A percentile compares a stretch with the other conserved stretches of the same genome.
These are phyloP conservation scores for Cymbopogon citratus DNA, from an alignment of 176 grass and related monocot genomes.

Conservation along the genomic window DNA sequence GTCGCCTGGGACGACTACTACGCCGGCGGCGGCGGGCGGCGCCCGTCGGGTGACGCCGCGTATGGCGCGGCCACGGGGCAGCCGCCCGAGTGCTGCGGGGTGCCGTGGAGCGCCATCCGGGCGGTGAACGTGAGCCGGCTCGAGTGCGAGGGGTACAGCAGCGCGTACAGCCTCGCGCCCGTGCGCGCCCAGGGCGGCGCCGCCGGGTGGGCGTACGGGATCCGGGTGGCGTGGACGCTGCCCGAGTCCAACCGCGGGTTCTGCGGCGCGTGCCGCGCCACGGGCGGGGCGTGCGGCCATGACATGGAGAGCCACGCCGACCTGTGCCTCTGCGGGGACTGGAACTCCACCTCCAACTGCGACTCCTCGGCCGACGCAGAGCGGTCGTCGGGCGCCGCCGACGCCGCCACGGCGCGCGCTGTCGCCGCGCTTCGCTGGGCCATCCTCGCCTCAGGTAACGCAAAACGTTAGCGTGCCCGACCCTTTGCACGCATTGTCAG, in stretches of 20 bases:
- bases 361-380: conserved; percentile 39
- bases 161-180: conserved; percentile 79
- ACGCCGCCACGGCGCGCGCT: not conserved
- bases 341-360: conserved; percentile 90
- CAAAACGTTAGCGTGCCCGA: not conserved
- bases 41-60: not conserved
- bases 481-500: not conserved
- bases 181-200: conserved; percentile 45
- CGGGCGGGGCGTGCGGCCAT: conserved; percentile 82
- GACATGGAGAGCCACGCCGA: conserved; percentile 55
- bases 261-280: conserved; percentile 82
- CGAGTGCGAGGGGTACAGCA: conserved; percentile 88
- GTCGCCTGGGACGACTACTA: conserved; percentile 62
- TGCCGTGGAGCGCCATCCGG: conserved; percentile 58
- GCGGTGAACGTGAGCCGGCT: conserved; percentile 76
- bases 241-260: conserved; percentile 72
- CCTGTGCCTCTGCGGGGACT: conserved; percentile 74
- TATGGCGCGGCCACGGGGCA: conserved; percentile 7
- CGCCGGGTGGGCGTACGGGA: conserved; percentile 68
- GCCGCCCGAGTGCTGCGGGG: conserved; percentile 78
- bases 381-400: not conserved
- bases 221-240: conserved; percentile 54
- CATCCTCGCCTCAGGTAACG: conserved; percentile 20
- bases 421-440: not conserved
- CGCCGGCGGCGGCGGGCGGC: not conserved